These are phyloP conservation scores for Pontederia paniculata DNA, from an alignment of 176 grass and related monocot species.

Conservation along the genomic window DNA sequence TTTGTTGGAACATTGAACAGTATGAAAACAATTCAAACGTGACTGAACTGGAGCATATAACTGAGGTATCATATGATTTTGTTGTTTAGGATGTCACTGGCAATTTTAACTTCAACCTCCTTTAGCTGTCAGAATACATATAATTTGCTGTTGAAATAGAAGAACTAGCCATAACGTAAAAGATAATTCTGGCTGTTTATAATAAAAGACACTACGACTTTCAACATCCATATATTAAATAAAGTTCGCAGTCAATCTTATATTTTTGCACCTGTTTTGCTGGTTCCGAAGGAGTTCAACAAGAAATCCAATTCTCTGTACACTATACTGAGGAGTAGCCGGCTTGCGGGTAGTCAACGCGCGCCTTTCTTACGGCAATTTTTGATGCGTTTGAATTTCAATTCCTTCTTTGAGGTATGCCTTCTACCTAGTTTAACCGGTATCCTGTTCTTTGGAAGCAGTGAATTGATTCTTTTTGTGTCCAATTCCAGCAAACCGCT, in stretches of 20 bases:
- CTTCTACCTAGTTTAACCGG: background rate
- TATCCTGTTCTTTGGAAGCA: background rate
- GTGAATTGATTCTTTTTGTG: background rate
- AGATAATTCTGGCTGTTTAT: background rate
- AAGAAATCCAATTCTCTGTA: conserved; percentile 98
- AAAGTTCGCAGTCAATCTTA: background rate
- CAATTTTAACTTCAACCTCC: no score
- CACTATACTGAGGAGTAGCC: conserved; percentile 85
- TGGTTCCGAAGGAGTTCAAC: conserved; percentile 56
- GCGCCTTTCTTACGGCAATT: conserved; percentile 88
- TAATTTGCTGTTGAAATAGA: background rate
- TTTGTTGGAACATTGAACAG: conserved; percentile 91
- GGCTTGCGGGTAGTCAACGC: conserved; percentile 72
- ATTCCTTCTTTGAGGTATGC: conserved; percentile 82
- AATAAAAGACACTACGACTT: no score
- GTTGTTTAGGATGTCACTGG: background rate
- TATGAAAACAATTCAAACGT: conserved; percentile 48
- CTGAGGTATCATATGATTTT: conserved; percentile 43
- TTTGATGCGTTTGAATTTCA: conserved; percentile 89
- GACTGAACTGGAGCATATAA: conserved; percentile 67
- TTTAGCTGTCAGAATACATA: background rate
- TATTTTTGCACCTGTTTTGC: background rate
- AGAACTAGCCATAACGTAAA: background rate
- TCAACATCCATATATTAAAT: background rate
- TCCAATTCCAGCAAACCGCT: conserved; percentile 46